Evolutionary conservation across 1,139 yeast genomes (phyloP).

Genomic region (Geotrichum klebahnii): DNA sequence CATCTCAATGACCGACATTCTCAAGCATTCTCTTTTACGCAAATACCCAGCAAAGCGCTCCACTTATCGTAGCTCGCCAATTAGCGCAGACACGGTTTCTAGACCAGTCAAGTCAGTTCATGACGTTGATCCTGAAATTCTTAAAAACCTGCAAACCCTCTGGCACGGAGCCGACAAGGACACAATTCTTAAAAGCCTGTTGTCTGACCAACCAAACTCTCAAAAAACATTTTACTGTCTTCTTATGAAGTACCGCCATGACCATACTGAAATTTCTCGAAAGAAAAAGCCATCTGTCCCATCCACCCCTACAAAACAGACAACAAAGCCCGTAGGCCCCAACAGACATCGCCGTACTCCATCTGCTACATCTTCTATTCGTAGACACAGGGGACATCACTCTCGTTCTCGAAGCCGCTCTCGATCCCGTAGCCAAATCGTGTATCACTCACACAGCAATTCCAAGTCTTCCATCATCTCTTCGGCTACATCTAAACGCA

Average conservation of each 20-base stretch:
- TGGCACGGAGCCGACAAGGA: constrained; percentile 83
- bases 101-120: constrained; percentile 48
- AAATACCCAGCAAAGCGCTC: constrained; percentile 54
- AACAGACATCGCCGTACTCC: neutral
- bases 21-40: constrained; percentile 70
- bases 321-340: neutral
- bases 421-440: constrained; percentile 5
- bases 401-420: constrained; percentile 16
- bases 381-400: neutral
- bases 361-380: constrained; percentile 1
- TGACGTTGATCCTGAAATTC: constrained; percentile 75
- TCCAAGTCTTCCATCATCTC: constrained; percentile 12
- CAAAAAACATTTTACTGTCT: constrained; percentile 89
- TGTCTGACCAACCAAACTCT: constrained; percentile 60
- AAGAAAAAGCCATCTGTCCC: constrained; percentile 1
- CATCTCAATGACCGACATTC: constrained; percentile 67
- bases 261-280: constrained; percentile 44
- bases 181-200: constrained; percentile 55
- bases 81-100: constrained; percentile 24
- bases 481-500: constrained; percentile 10
- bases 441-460: constrained; percentile 9
- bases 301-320: neutral
- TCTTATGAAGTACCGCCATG: constrained; percentile 76
- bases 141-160: constrained; percentile 77
- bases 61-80: constrained; percentile 2